A percentile compares a stretch with the other conserved stretches of the same genome.
These are phyloP conservation scores for Haematococcus lacustris DNA, from an alignment of 139 green algal genomes.

Conservation along the genomic window DNA sequence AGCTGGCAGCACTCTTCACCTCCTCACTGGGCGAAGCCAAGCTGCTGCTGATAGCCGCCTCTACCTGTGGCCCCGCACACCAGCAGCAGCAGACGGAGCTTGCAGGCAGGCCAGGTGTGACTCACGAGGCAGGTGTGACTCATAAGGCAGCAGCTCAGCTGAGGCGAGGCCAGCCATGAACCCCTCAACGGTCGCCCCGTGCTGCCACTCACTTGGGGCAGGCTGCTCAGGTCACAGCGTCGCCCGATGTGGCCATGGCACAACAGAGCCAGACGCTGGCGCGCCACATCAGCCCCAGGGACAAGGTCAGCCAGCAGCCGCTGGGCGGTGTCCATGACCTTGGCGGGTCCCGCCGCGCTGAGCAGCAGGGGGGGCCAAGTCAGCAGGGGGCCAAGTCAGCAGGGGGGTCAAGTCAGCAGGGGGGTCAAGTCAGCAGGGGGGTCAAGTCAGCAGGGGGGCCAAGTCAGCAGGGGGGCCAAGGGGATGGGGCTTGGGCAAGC, in stretches of 20 bases:
- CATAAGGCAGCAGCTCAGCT: neutral
- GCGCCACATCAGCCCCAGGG: neutral
- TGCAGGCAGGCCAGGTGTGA: no score
- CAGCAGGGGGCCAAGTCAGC: no score
- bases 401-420: no score
- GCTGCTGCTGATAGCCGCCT: conserved; percentile 23
- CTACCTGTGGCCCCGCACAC: conserved; percentile 11
- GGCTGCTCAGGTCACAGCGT: conserved; percentile 53
- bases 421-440: no score
- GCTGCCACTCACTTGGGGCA: conserved; percentile 25
- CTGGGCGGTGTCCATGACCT: conserved; percentile 15
- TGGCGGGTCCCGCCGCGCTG: conserved; percentile 3
- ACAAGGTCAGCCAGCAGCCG: conserved; percentile 11
- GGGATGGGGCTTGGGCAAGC: no score
- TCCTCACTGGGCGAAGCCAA: conserved; percentile 53
- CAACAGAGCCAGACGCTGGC: conserved; percentile 73
- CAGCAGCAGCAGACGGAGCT: neutral
- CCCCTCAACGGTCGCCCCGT: neutral
- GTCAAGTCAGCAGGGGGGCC: no score
- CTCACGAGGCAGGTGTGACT: no score
- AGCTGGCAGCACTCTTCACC: conserved; percentile 67
- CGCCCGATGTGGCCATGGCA: conserved; percentile 81
- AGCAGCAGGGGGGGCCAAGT: no score
- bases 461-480: no score
- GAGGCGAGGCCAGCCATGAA: neutral